A percentile compares a stretch with the other conserved stretches of the same genome.
phyloP scores from a whole-genome alignment of 2,329 filamentous ascomycete species.

The Westerdykella sp. region DNA sequence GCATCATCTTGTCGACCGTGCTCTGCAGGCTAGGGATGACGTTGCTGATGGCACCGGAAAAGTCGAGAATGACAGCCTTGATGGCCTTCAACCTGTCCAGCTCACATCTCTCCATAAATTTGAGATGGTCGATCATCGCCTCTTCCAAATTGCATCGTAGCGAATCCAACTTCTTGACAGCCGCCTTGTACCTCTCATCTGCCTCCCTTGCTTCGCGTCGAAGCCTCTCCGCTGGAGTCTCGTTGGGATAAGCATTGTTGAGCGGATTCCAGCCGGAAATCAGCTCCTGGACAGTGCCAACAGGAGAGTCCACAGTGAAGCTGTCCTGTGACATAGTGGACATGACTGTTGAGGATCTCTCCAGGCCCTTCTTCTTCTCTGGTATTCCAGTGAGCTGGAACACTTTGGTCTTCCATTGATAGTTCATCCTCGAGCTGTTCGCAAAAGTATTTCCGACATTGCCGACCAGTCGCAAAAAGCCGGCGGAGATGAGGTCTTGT shows the following conservation, averaged over 20 bases:
- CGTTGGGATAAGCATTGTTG: constrained; percentile 85
- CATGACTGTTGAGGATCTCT: constrained; percentile 67
- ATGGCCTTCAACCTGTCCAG: constrained; percentile 93
- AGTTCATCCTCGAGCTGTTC: constrained; percentile 95
- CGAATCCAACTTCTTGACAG: constrained; percentile 79
- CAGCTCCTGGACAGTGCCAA: constrained; percentile 81
- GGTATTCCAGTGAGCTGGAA: constrained; percentile 84
- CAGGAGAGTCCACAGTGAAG: constrained; percentile 67
- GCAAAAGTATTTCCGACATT: constrained; percentile 94
- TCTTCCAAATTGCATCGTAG: constrained; percentile 94
- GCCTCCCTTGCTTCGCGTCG: constrained; percentile 83
- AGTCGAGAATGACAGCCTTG: constrained; percentile 96
- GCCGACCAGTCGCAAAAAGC: constrained; percentile 83
- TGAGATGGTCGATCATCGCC: constrained; percentile 83
- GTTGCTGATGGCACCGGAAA: constrained; percentile 94
- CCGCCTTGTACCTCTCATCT: constrained; percentile 87
- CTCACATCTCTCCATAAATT: constrained; percentile 96
- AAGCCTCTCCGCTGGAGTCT: constrained; percentile 80
- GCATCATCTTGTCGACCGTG: constrained; percentile 96
- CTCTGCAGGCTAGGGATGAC: constrained; percentile 95
- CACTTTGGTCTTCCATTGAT: constrained; percentile 91
- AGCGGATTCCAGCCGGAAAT: constrained; percentile 88
- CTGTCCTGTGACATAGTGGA: constrained; percentile 37
- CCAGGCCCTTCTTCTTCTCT: constrained; percentile 72
- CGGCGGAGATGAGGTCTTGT: constrained; percentile 80